Percentiles rank a stretch among this genome's conserved stretches.
Conservation (phyloP, 495 filamentous ascomycete species). For the Trichoderma gamsii region DNA sequence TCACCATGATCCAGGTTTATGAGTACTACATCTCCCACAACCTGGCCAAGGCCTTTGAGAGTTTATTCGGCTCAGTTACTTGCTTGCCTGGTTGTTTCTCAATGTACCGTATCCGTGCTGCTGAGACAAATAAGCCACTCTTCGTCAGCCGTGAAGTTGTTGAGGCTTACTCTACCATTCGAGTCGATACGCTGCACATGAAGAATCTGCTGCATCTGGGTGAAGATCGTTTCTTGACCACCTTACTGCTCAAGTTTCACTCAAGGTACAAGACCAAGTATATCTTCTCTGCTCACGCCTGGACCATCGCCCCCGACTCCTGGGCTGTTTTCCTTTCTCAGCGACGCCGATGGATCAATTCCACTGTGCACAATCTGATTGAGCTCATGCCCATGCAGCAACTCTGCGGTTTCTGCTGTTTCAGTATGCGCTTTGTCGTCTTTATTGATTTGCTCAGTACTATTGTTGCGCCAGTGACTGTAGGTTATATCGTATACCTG, state of each 20-base stretch:
- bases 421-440: constrained; percentile 98
- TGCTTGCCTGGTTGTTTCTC: constrained; percentile 97
- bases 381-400: constrained; percentile 90
- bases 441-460: constrained; percentile 91
- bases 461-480: constrained; percentile 81
- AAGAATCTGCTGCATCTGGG: constrained; percentile 95
- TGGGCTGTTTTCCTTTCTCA: constrained; percentile 95
- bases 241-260: constrained; percentile 87
- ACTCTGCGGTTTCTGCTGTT: constrained; percentile 98
- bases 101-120: constrained; percentile 95
- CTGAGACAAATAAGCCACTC: constrained; percentile 87
- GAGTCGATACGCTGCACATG: constrained; percentile 97
- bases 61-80: constrained; percentile 92
- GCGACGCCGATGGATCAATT: constrained; percentile 99
- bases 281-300: constrained; percentile 83
- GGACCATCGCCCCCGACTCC: constrained; percentile 91
- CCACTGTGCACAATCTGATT: constrained; percentile 94
- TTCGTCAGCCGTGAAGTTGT: constrained; percentile 91
- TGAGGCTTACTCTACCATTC: constrained; percentile 79
- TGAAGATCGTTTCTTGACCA: constrained; percentile 95
- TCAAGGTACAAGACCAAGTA: constrained; percentile 97
- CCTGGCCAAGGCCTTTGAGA: constrained; percentile 96
- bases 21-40: constrained; percentile 99
- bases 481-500: constrained; percentile 89
- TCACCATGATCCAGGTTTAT: constrained; percentile 99